A percentile compares a stretch with the other conserved stretches of the same genome.
Conservation (phyloP, 2,329 filamentous ascomycete genomes). For the Botrytis byssoidea region DNA sequence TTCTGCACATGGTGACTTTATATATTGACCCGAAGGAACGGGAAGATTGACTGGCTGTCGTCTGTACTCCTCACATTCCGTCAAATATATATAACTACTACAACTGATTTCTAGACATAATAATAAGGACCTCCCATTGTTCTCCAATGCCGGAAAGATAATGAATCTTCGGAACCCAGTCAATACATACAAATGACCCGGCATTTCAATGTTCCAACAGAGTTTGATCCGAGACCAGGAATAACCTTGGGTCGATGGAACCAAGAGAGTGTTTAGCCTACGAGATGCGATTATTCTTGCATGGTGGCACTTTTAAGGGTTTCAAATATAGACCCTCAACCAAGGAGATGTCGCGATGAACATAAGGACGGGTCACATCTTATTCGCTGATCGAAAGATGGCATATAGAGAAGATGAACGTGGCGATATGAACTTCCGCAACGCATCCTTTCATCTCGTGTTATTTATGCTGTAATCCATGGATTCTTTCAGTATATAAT, state of each 20-base stretch:
- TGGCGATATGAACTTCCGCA: constrained; percentile 2
- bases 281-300: constrained; percentile 4
- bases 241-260: neutral
- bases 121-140: neutral
- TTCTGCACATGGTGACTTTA: neutral
- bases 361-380: neutral
- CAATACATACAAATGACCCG: neutral
- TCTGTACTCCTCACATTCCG: neutral
- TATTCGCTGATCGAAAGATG: neutral
- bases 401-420: neutral
- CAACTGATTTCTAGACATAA: neutral
- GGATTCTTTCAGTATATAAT: neutral
- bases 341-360: constrained; percentile 7
- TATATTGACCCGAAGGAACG: neutral
- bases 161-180: neutral
- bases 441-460: constrained; percentile 11
- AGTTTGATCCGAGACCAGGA: constrained; percentile 6
- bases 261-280: constrained; percentile 3
- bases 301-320: constrained; percentile 3
- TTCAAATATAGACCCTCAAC: constrained; percentile 1
- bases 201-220: constrained; percentile 8
- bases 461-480: constrained; percentile 8
- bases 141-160: neutral
- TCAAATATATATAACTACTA: neutral
- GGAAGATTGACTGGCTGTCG: neutral